Conservation (phyloP, 1,284 basidiomycete species). For the Takashimella koratensis region DNA sequence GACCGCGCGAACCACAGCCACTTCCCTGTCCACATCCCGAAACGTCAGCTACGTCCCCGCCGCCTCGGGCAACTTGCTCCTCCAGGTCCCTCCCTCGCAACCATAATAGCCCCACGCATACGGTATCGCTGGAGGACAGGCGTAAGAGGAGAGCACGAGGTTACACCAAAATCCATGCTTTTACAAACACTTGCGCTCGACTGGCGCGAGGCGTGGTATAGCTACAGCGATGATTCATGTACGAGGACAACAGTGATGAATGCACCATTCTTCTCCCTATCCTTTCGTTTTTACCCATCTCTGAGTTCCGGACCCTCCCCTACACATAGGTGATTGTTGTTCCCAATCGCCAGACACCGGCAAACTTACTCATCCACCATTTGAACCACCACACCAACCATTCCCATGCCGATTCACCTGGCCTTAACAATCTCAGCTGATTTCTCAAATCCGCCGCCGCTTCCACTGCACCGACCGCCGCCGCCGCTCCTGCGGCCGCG, state of each 20-base stretch:
- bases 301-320: too few species aligned
- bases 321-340: slow-evolving; percentile 46
- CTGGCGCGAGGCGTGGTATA: too few species aligned
- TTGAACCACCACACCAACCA: slow-evolving; percentile 33
- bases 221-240: too few species aligned
- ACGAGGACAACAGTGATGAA: not conserved
- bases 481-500: slow-evolving; percentile 6
- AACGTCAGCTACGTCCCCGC: slow-evolving; percentile 88
- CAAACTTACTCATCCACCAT: slow-evolving; percentile 40
- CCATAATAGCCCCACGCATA: slow-evolving; percentile 45
- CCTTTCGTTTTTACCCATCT: too few species aligned
- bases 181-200: too few species aligned
- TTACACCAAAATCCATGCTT: too few species aligned
- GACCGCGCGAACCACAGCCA: slow-evolving; percentile 41
- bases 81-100: slow-evolving; percentile 71
- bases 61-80: slow-evolving; percentile 68
- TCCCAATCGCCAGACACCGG: slow-evolving; percentile 42
- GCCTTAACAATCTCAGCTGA: slow-evolving; percentile 8
- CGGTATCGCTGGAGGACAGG: slow-evolving; percentile 44
- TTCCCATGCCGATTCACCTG: slow-evolving; percentile 14
- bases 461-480: slow-evolving; percentile 2
- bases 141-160: too few species aligned
- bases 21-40: slow-evolving; percentile 66
- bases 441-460: slow-evolving; percentile 8
- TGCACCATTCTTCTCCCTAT: not conserved